phyloP scores from a whole-genome alignment of 2,329 filamentous ascomycete species.

The Aspergillus sp. region DNA sequence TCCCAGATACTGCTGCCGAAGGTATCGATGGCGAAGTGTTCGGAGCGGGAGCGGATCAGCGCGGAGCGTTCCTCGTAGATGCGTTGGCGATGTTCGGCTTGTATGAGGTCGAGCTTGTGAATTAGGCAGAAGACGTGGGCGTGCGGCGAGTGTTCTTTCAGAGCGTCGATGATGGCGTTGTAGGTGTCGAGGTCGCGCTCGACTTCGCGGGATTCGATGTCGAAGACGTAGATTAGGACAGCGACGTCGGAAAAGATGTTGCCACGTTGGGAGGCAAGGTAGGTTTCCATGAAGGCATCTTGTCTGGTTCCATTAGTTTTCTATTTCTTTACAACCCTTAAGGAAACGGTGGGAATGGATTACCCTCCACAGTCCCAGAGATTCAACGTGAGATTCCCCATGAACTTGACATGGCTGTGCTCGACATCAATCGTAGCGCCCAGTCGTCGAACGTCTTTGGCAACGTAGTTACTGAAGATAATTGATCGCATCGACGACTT shows the following conservation, averaged over 20 bases:
- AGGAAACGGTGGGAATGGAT: slow-evolving; percentile 19
- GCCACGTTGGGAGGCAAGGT: slow-evolving; percentile 86
- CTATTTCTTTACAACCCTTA: too few species aligned
- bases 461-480: slow-evolving; percentile 98
- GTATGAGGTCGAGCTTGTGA: slow-evolving; percentile 98
- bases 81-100: slow-evolving; percentile 66
- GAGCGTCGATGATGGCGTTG: slow-evolving; percentile 77
- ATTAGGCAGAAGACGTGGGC: slow-evolving; percentile 91
- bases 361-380: slow-evolving; percentile 96
- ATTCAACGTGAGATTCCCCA: slow-evolving; percentile 94
- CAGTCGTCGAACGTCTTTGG: slow-evolving; percentile 84
- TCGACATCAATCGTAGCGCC: slow-evolving; percentile 98
- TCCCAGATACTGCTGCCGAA: slow-evolving; percentile 99
- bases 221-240: slow-evolving; percentile 98
- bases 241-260: slow-evolving; percentile 97
- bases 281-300: slow-evolving; percentile 98
- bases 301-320: slow-evolving; percentile 50
- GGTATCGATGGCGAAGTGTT: slow-evolving; percentile 68
- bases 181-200: slow-evolving; percentile 91
- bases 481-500: slow-evolving; percentile 99
- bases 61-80: slow-evolving; percentile 79
- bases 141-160: slow-evolving; percentile 72
- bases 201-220: slow-evolving; percentile 93
- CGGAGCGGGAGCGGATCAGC: slow-evolving; percentile 69
- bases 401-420: slow-evolving; percentile 96